Evolutionary conservation across 2,329 filamentous ascomycete genomes (phyloP), one percentile per base, ranked within the genome.

Genomic region (Aspergillus novofumigatus): DNA sequence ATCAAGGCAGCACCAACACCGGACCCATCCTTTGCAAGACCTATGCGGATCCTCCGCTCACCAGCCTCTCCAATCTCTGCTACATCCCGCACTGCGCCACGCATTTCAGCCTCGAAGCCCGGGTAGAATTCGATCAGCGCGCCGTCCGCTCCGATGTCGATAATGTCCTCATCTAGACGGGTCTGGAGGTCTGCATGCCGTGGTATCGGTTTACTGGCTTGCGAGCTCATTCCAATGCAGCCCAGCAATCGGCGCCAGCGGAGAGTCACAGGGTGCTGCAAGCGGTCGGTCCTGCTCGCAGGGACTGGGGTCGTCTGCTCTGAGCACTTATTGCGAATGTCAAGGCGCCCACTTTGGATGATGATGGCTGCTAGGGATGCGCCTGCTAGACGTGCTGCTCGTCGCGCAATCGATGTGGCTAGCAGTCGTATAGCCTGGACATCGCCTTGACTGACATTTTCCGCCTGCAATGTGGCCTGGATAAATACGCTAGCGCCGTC

Each of bases 1-100:
- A 64, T 65, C 44, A 65, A n/a, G 29, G 64, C 64, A 17, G 64
- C 63, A 9, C 64, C 64, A 17, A 66, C 59, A 17, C 63, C 58
- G 28, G 63, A 65, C 11, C 64, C 64, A 61, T 66, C 64, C 35
- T 66, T 66, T 4, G 63, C 56, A 32, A 66, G 53, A 11, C 55
- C 56, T 41, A 66, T 66, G 11, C 62, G 54, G 8, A 66, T 53
- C 55, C 53, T 55, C 47, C 32, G 49, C 45, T 66, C 64, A n/a
- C 63, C 55, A 44, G 14, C 29, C n/a, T 11, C 21, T 28, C 56
- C 56, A 28, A 58, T 29, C 20, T 55, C 61, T 3, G 51, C 57
- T 51, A 58, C 50, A 32, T 59, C 59, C 23, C 52, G 45, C 52
- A 66, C 48, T 14, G 64, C 63, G 1, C 50, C 54, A 9, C 64